Evolutionary conservation across 306 rosid species (phyloP), one percentile per base, ranked within the genome.

Genomic region (Prunus mume): DNA sequence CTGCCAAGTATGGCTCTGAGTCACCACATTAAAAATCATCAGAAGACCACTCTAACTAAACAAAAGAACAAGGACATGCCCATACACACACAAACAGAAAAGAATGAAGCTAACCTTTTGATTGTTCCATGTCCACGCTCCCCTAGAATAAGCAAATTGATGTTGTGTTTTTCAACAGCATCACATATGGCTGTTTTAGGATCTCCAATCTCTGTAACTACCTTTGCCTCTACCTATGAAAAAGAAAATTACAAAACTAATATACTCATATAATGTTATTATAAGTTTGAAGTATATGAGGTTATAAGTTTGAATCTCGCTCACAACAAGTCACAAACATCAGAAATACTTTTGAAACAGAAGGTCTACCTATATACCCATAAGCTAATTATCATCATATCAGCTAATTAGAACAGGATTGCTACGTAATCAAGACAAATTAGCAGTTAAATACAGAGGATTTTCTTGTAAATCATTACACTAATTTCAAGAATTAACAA

Each of bases 1-100:
- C 92, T 88, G 74, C 90, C 88, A 62, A 84, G 46, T 25, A 88
- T 30, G 46, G 87, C 88, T 71, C 88, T 88, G 86, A 17, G 12
- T 34, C 19, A 68, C 25, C 72, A 74, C 20, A 54, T 24, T 13
- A 69, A 52, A 34, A 34, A 34, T 34, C 9, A 52, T 46, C 45
- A 70, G 74, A 17, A 69, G 15, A 47, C 45, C 49, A 5, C 38
- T 7, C 38, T 7, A n/a, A 47, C 28, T n/a, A 66, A 73, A 67
- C 15, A 50, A 20, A 24, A n/a, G 19, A 73, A 60, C 1, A 58
- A 22, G 19, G 20, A 63, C 65, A 43, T 58, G 17, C 15, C 14
- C 14, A 47, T 20, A 20, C 9, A n/a, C 54, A 32, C 20, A 30
- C 14, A 28, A 24, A 65, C 11, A 12, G 18, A 24, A 57, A 51